Conservation (phyloP, 768 basidiomycete species). For the Mycena metata region DNA sequence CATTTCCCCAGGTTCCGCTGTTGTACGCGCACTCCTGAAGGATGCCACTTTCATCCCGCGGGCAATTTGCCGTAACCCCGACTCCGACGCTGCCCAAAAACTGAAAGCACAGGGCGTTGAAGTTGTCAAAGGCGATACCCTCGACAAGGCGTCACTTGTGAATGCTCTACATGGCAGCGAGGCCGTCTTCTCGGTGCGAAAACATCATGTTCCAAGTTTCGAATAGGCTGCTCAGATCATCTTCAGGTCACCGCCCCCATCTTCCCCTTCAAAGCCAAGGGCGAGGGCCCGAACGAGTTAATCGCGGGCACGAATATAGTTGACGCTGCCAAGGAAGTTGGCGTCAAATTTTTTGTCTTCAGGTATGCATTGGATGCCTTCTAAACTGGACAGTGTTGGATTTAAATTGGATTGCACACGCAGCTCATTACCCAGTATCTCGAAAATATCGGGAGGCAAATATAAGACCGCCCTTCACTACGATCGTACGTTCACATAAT, state of each 20-base stretch:
- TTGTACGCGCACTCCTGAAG: slow-evolving; percentile 46
- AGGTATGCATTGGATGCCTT: no score
- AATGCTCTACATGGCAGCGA: slow-evolving; percentile 46
- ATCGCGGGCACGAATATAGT: no score
- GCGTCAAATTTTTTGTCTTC: no score
- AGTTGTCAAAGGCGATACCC: slow-evolving; percentile 39
- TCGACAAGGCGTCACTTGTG: slow-evolving; percentile 46
- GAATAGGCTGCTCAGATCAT: no score
- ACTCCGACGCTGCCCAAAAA: slow-evolving; percentile 43
- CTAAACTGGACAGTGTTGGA: no score
- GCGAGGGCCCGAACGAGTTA: no score
- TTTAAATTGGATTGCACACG: no score
- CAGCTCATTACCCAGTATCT: slow-evolving; percentile 10
- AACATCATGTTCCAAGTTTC: no score
- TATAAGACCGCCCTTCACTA: slow-evolving; percentile 16
- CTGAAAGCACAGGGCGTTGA: slow-evolving; percentile 41
- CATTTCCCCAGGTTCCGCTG: slow-evolving; percentile 45
- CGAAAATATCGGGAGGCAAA: slow-evolving; percentile 8
- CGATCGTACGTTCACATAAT: neutral
- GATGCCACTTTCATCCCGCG: slow-evolving; percentile 52
- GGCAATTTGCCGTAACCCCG: slow-evolving; percentile 49
- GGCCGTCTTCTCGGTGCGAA: slow-evolving; percentile 41
- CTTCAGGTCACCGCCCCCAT: no score
- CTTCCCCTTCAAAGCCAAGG: no score
- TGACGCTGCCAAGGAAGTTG: no score